phyloP scores from a whole-genome alignment of 1,284 basidiomycete species.

The Puccinia polysora region DNA sequence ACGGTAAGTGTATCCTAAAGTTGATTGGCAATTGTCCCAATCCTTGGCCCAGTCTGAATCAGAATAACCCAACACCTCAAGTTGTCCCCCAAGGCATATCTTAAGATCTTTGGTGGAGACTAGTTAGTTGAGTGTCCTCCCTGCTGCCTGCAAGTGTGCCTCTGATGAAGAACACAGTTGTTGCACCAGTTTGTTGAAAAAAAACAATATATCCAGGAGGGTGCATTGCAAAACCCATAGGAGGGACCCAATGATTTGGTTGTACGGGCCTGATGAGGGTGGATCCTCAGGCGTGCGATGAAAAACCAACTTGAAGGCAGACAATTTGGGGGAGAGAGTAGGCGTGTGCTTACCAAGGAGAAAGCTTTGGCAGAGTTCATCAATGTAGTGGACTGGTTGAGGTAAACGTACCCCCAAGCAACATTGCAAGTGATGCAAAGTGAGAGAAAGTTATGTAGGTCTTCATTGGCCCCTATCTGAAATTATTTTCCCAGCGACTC shows the following conservation, averaged over 20 bases:
- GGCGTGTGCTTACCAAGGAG: not conserved
- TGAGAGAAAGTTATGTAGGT: not conserved
- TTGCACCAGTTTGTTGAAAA: not conserved
- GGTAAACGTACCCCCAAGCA: not conserved
- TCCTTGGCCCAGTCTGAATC: not conserved
- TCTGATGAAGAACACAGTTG: not conserved
- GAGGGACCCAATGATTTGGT: not conserved
- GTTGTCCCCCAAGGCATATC: not conserved
- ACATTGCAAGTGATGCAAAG: not conserved
- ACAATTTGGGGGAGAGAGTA: not conserved
- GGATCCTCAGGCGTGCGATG: no score
- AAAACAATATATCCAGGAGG: not conserved
- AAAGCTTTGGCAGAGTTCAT: not conserved
- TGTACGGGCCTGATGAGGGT: no score
- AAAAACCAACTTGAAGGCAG: not conserved
- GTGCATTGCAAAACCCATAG: not conserved
- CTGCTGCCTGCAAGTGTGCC: not conserved
- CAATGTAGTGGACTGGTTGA: not conserved
- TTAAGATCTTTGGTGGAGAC: not conserved
- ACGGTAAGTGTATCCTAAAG: not conserved
- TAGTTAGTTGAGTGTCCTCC: not conserved
- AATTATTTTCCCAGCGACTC: not conserved
- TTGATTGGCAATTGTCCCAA: not conserved
- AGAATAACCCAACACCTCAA: not conserved
- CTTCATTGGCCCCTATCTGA: not conserved